Conservation (phyloP, 139 green algal genomes). For the Volvox reticuliferus region DNA sequence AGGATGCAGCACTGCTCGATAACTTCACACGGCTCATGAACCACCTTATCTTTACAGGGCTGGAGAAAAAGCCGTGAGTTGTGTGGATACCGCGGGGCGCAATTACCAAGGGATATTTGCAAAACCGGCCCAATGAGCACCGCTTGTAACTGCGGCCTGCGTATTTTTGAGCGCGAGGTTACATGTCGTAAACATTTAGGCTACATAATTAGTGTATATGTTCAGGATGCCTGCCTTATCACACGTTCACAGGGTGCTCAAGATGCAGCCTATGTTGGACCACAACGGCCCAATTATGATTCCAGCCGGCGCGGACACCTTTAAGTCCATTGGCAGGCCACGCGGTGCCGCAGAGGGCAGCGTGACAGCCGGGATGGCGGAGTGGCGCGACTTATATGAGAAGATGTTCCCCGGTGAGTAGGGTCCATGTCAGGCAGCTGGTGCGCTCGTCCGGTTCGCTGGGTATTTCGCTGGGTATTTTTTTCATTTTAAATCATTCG, state of each 20-base stretch:
- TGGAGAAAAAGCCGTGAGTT: constrained; percentile 78
- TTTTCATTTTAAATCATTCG: too few species aligned
- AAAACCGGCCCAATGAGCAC: too few species aligned
- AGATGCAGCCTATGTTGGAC: constrained; percentile 56
- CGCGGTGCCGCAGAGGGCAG: constrained; percentile 54
- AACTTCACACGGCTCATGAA: constrained; percentile 80
- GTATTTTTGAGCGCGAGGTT: too few species aligned
- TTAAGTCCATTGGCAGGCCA: constrained; percentile 67
- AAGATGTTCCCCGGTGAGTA: constrained; percentile 59
- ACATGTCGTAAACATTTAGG: too few species aligned
- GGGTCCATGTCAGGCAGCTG: not conserved
- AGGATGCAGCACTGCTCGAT: constrained; percentile 64
- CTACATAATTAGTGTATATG: too few species aligned
- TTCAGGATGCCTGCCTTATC: not conserved
- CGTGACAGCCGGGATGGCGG: constrained; percentile 41
- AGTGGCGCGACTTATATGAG: constrained; percentile 62
- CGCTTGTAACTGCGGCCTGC: too few species aligned
- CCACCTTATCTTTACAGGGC: constrained; percentile 80
- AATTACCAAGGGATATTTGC: too few species aligned
- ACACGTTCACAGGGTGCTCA: constrained; percentile 21
- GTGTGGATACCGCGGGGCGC: too few species aligned
- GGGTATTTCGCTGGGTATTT: too few species aligned
- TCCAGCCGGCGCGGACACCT: constrained; percentile 62
- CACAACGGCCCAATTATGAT: constrained; percentile 66
- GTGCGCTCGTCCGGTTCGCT: too few species aligned